Evolutionary conservation across 345 rosid species (phyloP), one percentile per base, ranked within the genome.

Genomic region (Euphorbia peplus): DNA sequence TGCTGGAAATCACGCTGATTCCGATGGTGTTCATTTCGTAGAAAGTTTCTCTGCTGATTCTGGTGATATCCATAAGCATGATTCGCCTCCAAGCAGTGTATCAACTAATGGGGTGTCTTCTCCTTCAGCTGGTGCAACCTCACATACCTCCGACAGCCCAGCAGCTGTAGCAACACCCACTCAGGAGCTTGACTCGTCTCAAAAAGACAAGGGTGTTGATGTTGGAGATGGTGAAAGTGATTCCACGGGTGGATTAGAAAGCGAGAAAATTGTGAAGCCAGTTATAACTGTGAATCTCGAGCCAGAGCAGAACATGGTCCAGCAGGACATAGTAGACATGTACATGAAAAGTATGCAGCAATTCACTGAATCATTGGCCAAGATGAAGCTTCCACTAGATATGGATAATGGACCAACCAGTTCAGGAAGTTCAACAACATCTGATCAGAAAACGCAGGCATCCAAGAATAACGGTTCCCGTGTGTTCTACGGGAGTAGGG

Each of bases 331-430:
- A 67, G 98, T 92, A 2, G 96, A 95, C 80, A 95, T 95, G 96
- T 95, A 95, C 78, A 87, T 90, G 97, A 95, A 95, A 81, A 92
- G 99, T 75, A 95, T 95, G 99, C 99, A 92, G 78, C 97, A 95
- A 72, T 95, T 95, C 77, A 95, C 99, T 0, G 99, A 95, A 81
- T 95, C 99, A 53, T 76, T 95, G 80, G 99, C 99, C 37, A 92
- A 92, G 85, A 95, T 95, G 99, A 95, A 91, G 83, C 97, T 95
- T 60, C 99, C 99, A 48, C 60, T 91, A 75, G 97, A 92, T 87
- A 70, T 85, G 30, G 97, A 92, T 46, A 84, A 67, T 6, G 90
- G 85, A 70, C 77, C 93, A 46, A 42, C 88, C 67, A 87, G 88
- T 73, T 88, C 97, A 3, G 99, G 88, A 66, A 87, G 84, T 68